Conservation (phyloP, 352 stramenopile genomes). For the Pythium phragmiticola region DNA sequence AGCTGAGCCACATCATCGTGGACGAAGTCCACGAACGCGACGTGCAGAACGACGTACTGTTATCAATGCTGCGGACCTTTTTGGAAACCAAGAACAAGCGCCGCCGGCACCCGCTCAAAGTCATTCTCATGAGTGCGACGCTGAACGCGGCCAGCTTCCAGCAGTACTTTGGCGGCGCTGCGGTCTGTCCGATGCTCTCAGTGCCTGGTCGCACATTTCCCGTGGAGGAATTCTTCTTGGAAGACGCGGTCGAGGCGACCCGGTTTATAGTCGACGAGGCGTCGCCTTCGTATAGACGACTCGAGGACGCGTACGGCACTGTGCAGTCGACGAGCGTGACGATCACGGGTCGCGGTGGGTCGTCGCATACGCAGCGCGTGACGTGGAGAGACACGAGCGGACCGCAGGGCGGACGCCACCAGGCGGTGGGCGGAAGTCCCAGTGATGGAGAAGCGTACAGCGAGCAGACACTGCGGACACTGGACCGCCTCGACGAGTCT, state of each 20-base stretch:
- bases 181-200: conserved; percentile 77
- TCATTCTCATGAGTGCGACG: conserved; percentile 97
- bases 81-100: conserved; percentile 51
- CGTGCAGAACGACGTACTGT: conserved; percentile 89
- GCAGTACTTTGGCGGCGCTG: conserved; percentile 90
- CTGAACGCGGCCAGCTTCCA: conserved; percentile 95
- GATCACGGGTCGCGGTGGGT: conserved; percentile 61
- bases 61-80: conserved; percentile 89
- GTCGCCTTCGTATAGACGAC: conserved; percentile 44
- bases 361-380: conserved; percentile 58
- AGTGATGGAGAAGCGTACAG: conserved; percentile 65
- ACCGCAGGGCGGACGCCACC: neutral
- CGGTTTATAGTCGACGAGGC: conserved; percentile 83
- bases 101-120: conserved; percentile 77
- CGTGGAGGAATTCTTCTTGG: conserved; percentile 95
- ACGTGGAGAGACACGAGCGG: conserved; percentile 39
- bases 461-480: conserved; percentile 79
- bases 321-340: conserved; percentile 53
- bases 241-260: conserved; percentile 91
- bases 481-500: conserved; percentile 85
- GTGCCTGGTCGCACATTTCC: conserved; percentile 95
- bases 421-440: neutral
- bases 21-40: conserved; percentile 98
- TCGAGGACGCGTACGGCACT: conserved; percentile 9
- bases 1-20: conserved; percentile 96